These are phyloP conservation scores for Hibiscus mutabilis DNA, from an alignment of 345 rosid species.

Conservation along the genomic window DNA sequence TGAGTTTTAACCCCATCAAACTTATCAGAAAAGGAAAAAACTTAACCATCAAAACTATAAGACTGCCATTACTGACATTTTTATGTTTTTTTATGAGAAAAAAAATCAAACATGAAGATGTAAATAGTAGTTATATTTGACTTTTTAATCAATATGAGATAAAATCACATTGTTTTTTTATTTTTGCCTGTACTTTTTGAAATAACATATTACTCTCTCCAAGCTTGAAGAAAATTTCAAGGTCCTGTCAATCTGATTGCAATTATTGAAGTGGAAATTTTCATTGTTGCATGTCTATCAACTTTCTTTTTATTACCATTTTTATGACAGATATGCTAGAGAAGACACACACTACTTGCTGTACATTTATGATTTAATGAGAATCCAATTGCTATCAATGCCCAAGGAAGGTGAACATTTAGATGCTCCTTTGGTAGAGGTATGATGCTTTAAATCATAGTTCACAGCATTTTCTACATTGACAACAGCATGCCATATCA, in stretches of 20 bases:
- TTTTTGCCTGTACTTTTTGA: neutral
- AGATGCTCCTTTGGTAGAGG: conserved; percentile 67
- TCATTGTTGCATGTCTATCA: neutral
- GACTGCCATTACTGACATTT: neutral
- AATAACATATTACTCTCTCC: neutral
- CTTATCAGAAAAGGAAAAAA: neutral
- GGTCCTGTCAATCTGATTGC: neutral
- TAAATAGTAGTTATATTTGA: neutral
- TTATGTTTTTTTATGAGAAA: neutral
- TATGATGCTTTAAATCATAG: conserved; percentile 17
- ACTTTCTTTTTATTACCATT: conserved; percentile 16
- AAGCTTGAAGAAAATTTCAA: neutral
- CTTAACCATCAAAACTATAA: neutral
- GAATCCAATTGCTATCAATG: conserved; percentile 32
- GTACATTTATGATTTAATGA: conserved; percentile 77
- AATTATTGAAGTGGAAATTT: neutral
- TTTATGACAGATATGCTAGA: conserved; percentile 73
- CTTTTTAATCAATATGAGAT: neutral
- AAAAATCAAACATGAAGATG: neutral
- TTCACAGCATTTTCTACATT: neutral
- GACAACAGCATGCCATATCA: neutral
- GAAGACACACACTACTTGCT: conserved; percentile 93
- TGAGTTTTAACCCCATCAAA: neutral
- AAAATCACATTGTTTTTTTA: neutral
- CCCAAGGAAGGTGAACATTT: conserved; percentile 36